These are phyloP conservation scores for Exophiala lecanii-corni DNA, from an alignment of 2,329 filamentous ascomycete genomes.

Conservation along the genomic window DNA sequence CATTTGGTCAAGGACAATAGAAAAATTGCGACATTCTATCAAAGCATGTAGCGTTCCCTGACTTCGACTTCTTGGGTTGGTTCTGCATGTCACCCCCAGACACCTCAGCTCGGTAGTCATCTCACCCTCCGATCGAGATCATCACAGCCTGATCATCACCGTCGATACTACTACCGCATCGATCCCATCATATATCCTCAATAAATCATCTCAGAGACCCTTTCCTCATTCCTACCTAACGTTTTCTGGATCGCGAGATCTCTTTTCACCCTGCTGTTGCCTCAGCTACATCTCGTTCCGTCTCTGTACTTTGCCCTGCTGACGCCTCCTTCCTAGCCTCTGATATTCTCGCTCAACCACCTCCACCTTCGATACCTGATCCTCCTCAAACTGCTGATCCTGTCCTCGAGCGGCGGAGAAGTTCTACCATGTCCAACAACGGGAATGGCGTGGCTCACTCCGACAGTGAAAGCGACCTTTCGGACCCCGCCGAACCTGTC, in stretches of 20 bases:
- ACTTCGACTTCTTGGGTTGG: too few relatives aligned
- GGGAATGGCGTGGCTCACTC: constrained; percentile 41
- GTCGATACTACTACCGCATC: constrained; percentile 11
- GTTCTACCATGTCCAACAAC: constrained; percentile 36
- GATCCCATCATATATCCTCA: constrained; percentile 21
- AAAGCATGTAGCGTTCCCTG: too few relatives aligned
- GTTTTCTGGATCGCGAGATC: constrained; percentile 17
- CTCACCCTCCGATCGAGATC: neutral
- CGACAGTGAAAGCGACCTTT: constrained; percentile 70
- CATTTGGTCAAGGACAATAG: neutral
- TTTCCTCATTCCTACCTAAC: constrained; percentile 1
- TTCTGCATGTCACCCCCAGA: too few relatives aligned
- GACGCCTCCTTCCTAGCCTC: constrained; percentile 25
- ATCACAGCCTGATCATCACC: neutral
- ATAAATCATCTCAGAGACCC: constrained; percentile 15
- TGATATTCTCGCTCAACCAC: constrained; percentile 17
- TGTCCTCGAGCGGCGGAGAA: constrained; percentile 55
- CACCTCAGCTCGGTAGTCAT: too few relatives aligned
- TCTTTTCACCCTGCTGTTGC: constrained; percentile 8
- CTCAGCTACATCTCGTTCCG: too few relatives aligned
- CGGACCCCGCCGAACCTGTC: constrained; percentile 61
- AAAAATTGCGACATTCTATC: neutral
- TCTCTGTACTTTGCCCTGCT: constrained; percentile 16
- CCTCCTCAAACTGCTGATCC: constrained; percentile 52
- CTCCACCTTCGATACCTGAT: constrained; percentile 18